Evolutionary conservation across 1,284 basidiomycete species (phyloP).

Genomic region (Phellinidium pouzarii): DNA sequence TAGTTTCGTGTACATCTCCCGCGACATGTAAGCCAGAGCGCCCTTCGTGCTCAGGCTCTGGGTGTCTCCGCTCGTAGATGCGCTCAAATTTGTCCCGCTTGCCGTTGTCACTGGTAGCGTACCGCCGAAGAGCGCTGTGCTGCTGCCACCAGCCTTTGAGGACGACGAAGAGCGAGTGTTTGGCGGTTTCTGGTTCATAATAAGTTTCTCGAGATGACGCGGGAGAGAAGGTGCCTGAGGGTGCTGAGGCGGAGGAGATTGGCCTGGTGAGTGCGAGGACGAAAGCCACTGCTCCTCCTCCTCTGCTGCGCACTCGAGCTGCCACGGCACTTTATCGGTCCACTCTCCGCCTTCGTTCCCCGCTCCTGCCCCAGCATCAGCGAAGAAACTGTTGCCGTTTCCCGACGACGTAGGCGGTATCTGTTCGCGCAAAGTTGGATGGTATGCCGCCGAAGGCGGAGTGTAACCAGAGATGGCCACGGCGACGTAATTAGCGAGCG

Average conservation of each 20-base stretch:
- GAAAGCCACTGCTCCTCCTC: conserved; percentile 76
- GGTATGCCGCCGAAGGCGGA: conserved; percentile 23
- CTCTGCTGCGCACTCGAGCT: conserved; percentile 70
- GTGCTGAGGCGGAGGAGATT: conserved; percentile 56
- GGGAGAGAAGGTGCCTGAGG: conserved; percentile 85
- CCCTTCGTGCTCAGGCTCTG: conserved; percentile 24
- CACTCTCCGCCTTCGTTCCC: conserved; percentile 41
- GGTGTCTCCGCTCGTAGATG: conserved; percentile 23
- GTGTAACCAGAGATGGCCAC: conserved; percentile 36
- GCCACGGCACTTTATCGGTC: conserved; percentile 71
- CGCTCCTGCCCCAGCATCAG: conserved; percentile 16
- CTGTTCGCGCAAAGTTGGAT: conserved; percentile 17
- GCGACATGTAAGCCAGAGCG: conserved; percentile 25
- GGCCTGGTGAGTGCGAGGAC: conserved; percentile 31
- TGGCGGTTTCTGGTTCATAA: conserved; percentile 62
- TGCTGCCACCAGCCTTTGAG: conserved; percentile 20
- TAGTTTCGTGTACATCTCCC: conserved; percentile 23
- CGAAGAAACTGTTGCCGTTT: conserved; percentile 24
- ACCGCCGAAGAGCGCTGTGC: conserved; percentile 13
- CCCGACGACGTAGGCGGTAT: conserved; percentile 26
- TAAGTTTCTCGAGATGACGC: conserved; percentile 89
- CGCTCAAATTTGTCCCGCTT: conserved; percentile 36
- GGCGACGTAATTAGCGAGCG: conserved; percentile 90
- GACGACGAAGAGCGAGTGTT: conserved; percentile 14
- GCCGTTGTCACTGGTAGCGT: conserved; percentile 37